These are phyloP conservation scores for Echeveria elegans DNA, from an alignment of 164 flowering plant genomes.

Conservation along the genomic window DNA sequence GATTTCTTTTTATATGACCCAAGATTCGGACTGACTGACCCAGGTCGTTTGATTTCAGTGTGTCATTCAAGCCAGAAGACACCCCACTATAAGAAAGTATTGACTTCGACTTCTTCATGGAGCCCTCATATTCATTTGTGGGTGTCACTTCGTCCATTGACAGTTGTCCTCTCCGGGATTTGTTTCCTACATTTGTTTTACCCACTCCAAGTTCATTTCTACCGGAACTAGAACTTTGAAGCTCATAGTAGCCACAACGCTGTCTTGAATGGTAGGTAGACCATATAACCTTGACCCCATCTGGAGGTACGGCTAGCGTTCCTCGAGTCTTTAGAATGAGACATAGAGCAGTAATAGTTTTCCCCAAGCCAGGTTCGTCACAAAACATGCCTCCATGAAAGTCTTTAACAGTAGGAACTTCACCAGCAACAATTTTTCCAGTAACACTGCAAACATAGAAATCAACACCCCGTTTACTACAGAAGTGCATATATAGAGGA, in stretches of 20 bases:
- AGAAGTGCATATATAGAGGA: conserved; percentile 56
- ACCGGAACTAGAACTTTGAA: conserved; percentile 20
- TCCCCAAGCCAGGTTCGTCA: conserved; percentile 98
- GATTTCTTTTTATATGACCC: conserved; percentile 51
- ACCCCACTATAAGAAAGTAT: conserved; percentile 16
- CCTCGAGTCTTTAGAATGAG: conserved; percentile 91
- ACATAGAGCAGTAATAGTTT: conserved; percentile 87
- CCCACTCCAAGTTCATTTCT: conserved; percentile 16
- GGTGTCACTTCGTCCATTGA: conserved; percentile 25
- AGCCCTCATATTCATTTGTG: conserved; percentile 9
- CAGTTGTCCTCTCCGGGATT: conserved; percentile 32
- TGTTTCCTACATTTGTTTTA: conserved; percentile 26
- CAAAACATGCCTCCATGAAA: conserved; percentile 96
- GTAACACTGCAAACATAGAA: conserved; percentile 56
- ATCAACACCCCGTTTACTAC: conserved; percentile 65
- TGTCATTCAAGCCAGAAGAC: neutral
- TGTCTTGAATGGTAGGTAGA: conserved; percentile 48
- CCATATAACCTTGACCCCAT: conserved; percentile 58
- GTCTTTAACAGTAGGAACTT: conserved; percentile 60
- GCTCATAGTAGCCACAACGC: conserved; percentile 87
- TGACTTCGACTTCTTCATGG: conserved; percentile 23
- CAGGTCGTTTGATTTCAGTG: conserved; percentile 9
- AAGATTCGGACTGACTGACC: conserved; percentile 35
- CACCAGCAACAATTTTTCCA: conserved; percentile 60
- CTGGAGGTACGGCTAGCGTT: conserved; percentile 71